Percentiles rank a stretch among this genome's conserved stretches.
phyloP scores from a whole-genome alignment of 2,329 filamentous ascomycete species.

The Colletotrichum tropicicola region DNA sequence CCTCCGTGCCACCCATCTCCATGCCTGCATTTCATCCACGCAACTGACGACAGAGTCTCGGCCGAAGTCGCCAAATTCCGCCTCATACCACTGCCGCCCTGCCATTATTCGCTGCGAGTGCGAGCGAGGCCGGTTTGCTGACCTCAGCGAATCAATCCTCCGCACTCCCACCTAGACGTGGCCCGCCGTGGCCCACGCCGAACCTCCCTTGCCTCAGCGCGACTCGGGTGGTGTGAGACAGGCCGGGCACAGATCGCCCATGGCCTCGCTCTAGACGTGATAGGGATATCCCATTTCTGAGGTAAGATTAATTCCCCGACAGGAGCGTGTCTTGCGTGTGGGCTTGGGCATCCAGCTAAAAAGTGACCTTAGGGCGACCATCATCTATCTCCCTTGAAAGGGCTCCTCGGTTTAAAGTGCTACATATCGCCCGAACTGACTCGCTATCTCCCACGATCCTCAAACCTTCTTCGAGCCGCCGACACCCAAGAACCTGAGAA shows the following conservation, averaged over 20 bases:
- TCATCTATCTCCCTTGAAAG: constrained; percentile 24
- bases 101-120: constrained; percentile 5
- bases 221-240: constrained; percentile 28
- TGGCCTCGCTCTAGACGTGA: constrained; percentile 16
- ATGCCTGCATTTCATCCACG: not conserved
- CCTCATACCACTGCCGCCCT: constrained; percentile 4
- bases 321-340: constrained; percentile 15
- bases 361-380: constrained; percentile 10
- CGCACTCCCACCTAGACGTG: not conserved
- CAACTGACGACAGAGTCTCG: not conserved
- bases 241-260: constrained; percentile 25
- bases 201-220: constrained; percentile 22
- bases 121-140: not conserved
- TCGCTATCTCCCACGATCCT: constrained; percentile 2
- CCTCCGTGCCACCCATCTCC: constrained; percentile 7
- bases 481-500: not conserved
- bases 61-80: not conserved
- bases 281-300: constrained; percentile 28
- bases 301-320: constrained; percentile 26
- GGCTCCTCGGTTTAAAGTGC: constrained; percentile 15
- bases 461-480: constrained; percentile 17
- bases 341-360: constrained; percentile 13
- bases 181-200: not conserved
- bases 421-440: constrained; percentile 27
- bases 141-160: constrained; percentile 6